A percentile compares a stretch with the other conserved stretches of the same genome.
phyloP scores from a whole-genome alignment of 108 stramenopile species.

The Nitzschia putrida region DNA sequence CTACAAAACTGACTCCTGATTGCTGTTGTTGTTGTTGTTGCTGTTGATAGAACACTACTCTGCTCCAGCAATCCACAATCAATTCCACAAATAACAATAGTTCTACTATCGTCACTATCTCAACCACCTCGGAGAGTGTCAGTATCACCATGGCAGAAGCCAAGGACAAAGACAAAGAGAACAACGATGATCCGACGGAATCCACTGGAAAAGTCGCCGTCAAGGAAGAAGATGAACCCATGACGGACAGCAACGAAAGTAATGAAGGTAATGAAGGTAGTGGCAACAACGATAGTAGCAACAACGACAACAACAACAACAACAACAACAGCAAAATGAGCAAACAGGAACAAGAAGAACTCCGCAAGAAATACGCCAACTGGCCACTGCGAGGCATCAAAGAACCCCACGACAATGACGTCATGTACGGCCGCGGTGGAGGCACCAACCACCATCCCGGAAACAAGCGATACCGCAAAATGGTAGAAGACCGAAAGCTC shows the following conservation, averaged over 20 bases:
- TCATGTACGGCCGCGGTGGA: conserved; percentile 80
- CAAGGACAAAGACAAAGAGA: background rate
- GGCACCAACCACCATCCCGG: conserved; percentile 88
- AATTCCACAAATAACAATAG: no score
- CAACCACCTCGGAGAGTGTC: no score
- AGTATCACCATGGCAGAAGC: background rate
- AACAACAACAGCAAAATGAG: conserved; percentile 8
- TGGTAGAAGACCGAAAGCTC: conserved; percentile 79
- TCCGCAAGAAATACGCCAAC: conserved; percentile 37
- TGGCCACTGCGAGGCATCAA: conserved; percentile 62
- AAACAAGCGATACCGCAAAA: conserved; percentile 79
- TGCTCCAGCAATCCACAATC: no score
- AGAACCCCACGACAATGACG: conserved; percentile 80
- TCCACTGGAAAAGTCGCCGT: background rate
- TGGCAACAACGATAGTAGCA: background rate
- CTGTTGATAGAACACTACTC: no score
- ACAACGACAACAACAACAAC: background rate
- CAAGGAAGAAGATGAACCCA: conserved; percentile 15
- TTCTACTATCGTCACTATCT: no score
- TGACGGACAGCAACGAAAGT: background rate
- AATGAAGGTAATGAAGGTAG: conserved; percentile 15
- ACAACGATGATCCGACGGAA: background rate
- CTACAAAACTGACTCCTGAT: no score
- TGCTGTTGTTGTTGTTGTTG: no score
- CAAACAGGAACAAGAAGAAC: conserved; percentile 15